Evolutionary conservation across 805 yeast species (phyloP), one percentile per base, ranked within the genome.

Genomic region (Myxozyma lipomycoides): DNA sequence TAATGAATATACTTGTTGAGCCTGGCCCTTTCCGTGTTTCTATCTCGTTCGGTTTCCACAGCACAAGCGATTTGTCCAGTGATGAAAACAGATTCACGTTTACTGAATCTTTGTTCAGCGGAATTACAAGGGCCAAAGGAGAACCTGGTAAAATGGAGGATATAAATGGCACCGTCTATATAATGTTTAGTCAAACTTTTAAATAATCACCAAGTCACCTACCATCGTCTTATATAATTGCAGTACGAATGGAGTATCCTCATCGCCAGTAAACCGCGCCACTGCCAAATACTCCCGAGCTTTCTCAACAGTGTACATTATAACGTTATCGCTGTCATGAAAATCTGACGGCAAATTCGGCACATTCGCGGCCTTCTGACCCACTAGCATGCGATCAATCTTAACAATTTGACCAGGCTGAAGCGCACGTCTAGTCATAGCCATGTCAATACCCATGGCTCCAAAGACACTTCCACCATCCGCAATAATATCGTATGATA

Each of bases 211-310:
- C 15, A 24, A 22, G n/a, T 6, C 5, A 44, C 52, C 32, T 34
- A 49, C 55, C 46, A 46, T 66, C 2, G 69, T 66, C 10, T 74
- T 76, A 66, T 79, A 83, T 52, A 89, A 78, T 61, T 88, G 89
- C 1, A 88, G 52, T 2, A 72, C 64, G 0, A 87, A 62, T 0
- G 95, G 90, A 7, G 70, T 67, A 1, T 69, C 71, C 0, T 62
- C 43, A 50, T 73, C 68, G 15, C 78, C 81, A 0, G 86, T 79
- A n/a, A 78, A 75, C 52, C 91, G 70, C 1, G 84, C 82, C 1
- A 85, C 87, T 2, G 85, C 83, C 24, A 80, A 70, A 62, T 81
- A 86, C 63, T 90, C 96, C 53, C 76, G 79, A 93, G 96, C 88
- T 43, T 88, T 69, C 50, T 86, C 90, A 7, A 73, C 54, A 1